These are phyloP conservation scores for Aspergillus latus DNA, from an alignment of 2,329 filamentous ascomycete species.

Conservation along the genomic window DNA sequence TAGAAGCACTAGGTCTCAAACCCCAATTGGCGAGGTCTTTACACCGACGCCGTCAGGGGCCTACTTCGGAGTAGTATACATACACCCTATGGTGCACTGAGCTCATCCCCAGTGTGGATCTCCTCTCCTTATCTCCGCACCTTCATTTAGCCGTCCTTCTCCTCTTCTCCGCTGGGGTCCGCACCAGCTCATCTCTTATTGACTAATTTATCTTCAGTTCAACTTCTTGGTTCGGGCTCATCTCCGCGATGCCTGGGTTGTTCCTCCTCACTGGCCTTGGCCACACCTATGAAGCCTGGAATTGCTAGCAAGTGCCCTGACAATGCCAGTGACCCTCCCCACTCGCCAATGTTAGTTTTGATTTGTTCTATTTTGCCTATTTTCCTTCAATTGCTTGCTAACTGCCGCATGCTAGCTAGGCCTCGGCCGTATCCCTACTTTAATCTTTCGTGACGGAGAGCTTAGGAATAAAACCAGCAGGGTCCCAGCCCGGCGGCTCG, in stretches of 20 bases:
- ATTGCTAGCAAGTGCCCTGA: not conserved
- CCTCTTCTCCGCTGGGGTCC: constrained; percentile 5
- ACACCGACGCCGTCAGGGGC: not conserved
- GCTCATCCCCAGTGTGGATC: not conserved
- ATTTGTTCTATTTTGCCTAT: constrained; percentile 4
- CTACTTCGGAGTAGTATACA: not conserved
- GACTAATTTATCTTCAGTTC: not conserved
- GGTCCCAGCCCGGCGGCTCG: not conserved
- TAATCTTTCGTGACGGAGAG: too few relatives aligned
- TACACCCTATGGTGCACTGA: not conserved
- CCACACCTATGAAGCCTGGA: not conserved
- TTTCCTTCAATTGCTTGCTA: not conserved
- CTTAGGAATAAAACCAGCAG: constrained; percentile 4
- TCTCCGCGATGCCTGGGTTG: constrained; percentile 12
- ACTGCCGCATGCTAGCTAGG: not conserved
- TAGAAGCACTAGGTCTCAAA: not conserved
- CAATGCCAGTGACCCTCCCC: not conserved
- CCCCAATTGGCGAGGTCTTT: not conserved
- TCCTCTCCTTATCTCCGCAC: not conserved
- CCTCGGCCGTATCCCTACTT: not conserved
- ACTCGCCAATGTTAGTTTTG: not conserved
- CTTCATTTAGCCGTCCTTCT: constrained; percentile 17
- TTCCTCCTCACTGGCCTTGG: not conserved
- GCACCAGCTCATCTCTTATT: constrained; percentile 2
- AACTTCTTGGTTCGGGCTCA: constrained; percentile 10